phyloP scores from a whole-genome alignment of 768 basidiomycete species.

The Rickenella mellea region DNA sequence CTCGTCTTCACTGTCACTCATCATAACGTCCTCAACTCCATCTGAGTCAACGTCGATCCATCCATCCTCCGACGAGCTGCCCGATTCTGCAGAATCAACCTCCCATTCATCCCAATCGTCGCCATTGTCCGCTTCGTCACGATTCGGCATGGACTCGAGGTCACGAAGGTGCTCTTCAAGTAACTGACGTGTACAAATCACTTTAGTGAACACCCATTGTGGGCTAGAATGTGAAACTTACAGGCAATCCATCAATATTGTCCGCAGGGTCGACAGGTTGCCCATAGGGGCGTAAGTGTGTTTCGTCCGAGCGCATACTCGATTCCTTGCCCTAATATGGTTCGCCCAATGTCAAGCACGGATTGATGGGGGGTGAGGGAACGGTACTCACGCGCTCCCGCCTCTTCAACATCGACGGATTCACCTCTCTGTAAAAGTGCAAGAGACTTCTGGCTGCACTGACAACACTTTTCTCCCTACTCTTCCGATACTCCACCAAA shows the following conservation, averaged over 20 bases:
- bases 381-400: slow-evolving; percentile 61
- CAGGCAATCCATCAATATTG: slow-evolving; percentile 76
- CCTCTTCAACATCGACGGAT: slow-evolving; percentile 84
- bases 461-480: slow-evolving; percentile 86
- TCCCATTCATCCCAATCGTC: slow-evolving; percentile 86
- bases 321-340: slow-evolving; percentile 76
- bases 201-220: background rate
- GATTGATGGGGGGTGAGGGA: background rate
- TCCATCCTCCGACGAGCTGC: slow-evolving; percentile 45
- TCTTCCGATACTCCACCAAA: slow-evolving; percentile 90
- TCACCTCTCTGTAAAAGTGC: slow-evolving; percentile 90
- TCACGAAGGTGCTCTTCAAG: slow-evolving; percentile 79
- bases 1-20: slow-evolving; percentile 84
- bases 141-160: slow-evolving; percentile 36
- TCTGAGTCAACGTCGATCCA: slow-evolving; percentile 80
- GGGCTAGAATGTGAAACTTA: slow-evolving; percentile 27
- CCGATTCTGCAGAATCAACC: slow-evolving; percentile 58
- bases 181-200: slow-evolving; percentile 36
- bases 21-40: slow-evolving; percentile 52
- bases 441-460: slow-evolving; percentile 83
- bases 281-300: slow-evolving; percentile 75
- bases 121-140: slow-evolving; percentile 32
- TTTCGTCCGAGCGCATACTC: slow-evolving; percentile 59
- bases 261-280: slow-evolving; percentile 67
- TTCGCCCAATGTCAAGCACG: slow-evolving; percentile 7